Evolutionary conservation across 192 early-diverging fungal species (phyloP).

Genomic region (Podila horticola): DNA sequence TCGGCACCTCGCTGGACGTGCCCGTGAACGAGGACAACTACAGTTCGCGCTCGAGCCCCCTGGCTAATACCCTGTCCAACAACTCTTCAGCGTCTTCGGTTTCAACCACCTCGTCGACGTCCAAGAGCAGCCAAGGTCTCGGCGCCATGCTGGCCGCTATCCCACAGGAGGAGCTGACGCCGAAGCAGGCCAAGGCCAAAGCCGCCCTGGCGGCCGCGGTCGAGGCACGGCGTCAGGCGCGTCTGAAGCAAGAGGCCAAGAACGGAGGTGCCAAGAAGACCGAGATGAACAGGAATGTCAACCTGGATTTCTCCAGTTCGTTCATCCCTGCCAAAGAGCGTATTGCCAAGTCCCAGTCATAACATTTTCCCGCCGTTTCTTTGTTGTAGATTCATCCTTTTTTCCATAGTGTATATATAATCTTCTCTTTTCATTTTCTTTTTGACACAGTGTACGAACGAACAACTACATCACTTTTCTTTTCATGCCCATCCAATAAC

Average conservation of each 20-base stretch:
- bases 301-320: constrained; percentile 31
- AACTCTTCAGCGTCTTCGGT: constrained; percentile 33
- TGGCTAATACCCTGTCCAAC: constrained; percentile 21
- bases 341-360: constrained; percentile 14
- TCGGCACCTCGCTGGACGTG: constrained; percentile 11
- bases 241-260: constrained; percentile 39
- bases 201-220: constrained; percentile 49
- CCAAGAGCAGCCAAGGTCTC: constrained; percentile 9
- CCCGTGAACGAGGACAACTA: constrained; percentile 35
- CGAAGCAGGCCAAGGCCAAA: constrained; percentile 48
- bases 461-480: neutral
- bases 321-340: constrained; percentile 43
- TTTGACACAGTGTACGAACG: too few relatives aligned
- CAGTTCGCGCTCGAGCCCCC: constrained; percentile 9
- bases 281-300: constrained; percentile 37
- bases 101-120: constrained; percentile 13
- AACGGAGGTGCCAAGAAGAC: constrained; percentile 22
- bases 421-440: too few relatives aligned
- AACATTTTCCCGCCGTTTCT: neutral
- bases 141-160: constrained; percentile 42
- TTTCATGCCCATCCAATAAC: neutral
- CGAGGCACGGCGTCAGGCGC: constrained; percentile 33
- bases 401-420: neutral
- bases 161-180: constrained; percentile 33
- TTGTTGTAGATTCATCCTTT: neutral